Base-by-base conservation (phyloP, 2,329 filamentous ascomycete species). In the Fusarium udum region DNA sequence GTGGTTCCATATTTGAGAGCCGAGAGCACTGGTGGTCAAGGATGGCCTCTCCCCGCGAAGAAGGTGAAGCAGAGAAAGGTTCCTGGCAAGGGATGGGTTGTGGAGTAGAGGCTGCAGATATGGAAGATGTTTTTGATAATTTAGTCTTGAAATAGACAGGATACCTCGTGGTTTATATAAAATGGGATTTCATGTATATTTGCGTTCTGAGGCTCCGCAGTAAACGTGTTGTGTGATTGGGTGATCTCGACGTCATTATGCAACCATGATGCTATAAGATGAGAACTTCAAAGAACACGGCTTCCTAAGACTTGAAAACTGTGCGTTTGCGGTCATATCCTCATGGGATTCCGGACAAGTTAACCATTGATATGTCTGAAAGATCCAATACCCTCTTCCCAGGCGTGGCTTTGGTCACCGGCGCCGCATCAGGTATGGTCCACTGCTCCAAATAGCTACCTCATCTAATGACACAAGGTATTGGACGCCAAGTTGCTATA, bases 41-140 rank as follows among this genome's bases (percentile, higher is more conserved):
- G 94, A 2, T 98, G 95, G 95, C 92, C 93, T 18, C 82, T 99
- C 80, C 93, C 93, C 7, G 91, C 93, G n/a, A 91, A 91, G 83
- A 97, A 93, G 84, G 92, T 98, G 46, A 87, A 90, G 77, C 95
- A 98, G 84, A 91, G 84, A 82, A 94, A 92, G 83, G 89, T 94
- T 67, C 80, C 86, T 2, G 92, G 90, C 43, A 90, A 89, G 75
- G 93, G 92, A 1, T 97, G 95, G 94, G 88, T 92, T 73, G 89
- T 93, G 69, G 92, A 87, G 72, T 89, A 78, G 79, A 46, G 42
- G 6, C 14, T 61, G 42, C 20, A n/a, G 12, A 52, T 24, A 22
- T 52, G 18, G 32, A 20, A 52, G 32, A n/a, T 31, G 14, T n/a
- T 55, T 55, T 42, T 12, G 39, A 61, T 43, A 49, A 13, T 32